Evolutionary conservation across 257 asterid genomes (phyloP).

Genomic region (Leptodermis oblonga): DNA sequence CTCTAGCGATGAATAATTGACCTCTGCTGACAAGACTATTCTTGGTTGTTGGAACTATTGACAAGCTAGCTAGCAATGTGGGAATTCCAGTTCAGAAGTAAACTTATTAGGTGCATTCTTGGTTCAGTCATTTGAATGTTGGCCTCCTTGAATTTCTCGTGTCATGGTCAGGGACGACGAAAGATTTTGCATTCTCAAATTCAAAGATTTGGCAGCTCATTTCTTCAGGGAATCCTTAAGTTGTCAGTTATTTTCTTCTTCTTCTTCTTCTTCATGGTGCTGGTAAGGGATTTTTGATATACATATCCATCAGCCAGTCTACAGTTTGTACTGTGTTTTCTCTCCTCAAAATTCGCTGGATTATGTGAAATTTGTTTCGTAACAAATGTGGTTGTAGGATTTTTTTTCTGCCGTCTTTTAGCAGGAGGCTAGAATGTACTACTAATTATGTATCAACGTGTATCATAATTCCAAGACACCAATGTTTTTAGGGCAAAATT

Average conservation of each 20-base stretch:
- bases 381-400: not conserved
- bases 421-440: not conserved
- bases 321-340: not conserved
- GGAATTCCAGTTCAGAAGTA: not conserved
- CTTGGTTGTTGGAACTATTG: not conserved
- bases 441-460: not conserved
- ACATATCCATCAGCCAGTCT: not conserved
- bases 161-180: too few relatives aligned
- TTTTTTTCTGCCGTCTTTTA: not conserved
- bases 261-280: not conserved
- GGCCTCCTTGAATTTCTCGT: slow-evolving; percentile 9
- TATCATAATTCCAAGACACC: too few relatives aligned
- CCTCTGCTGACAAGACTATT: slow-evolving; percentile 9
- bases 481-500: too few relatives aligned
- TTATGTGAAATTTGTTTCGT: not conserved
- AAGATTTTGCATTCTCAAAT: not conserved
- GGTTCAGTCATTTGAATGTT: not conserved
- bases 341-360: not conserved
- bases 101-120: not conserved
- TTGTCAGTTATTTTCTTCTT: not conserved
- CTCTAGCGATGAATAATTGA: slow-evolving; percentile 78
- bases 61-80: slow-evolving; percentile 10
- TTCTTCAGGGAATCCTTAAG: not conserved
- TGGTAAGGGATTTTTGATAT: not conserved
- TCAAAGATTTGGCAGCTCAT: not conserved